Evolutionary conservation across 2,329 filamentous ascomycete species (phyloP), one percentile per base, ranked within the genome.

Genomic region (Penicillium sp.): DNA sequence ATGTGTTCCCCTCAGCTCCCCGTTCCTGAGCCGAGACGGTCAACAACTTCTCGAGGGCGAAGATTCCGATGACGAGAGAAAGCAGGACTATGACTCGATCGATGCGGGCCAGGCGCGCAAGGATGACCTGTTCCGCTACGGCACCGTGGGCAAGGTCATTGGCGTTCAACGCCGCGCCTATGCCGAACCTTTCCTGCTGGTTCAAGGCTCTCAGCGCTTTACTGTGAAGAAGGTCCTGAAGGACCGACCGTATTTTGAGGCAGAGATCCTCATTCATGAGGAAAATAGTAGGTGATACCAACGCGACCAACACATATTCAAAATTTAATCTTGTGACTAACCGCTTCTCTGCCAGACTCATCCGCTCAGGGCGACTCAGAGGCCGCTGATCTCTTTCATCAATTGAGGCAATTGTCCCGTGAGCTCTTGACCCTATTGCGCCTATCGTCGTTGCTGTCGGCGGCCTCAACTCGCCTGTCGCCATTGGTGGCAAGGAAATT

Each of bases 161-260:
- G 88, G 87, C 47, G 85, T 93, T 43, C 88, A 93, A 70, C 88
- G 89, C 26, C 82, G 85, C 51, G 85, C 85, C 43, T 85, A 85
- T 10, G 84, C 85, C 28, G 88, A 96, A 67, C 86, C 96, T 65
- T 86, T 86, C 52, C 74, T 99, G 47, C 81, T 96, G 5, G 90
- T 99, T 2, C 91, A 97, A 70, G 94, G 94, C 15, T 80, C 89
- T 16, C 81, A 86, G 58, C 83, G 94, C 38, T 86, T 96, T 58
- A 83, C 83, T 57, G 75, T 96, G 33, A 87, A 90, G 47, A 86
- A 85, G 65, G 74, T 94, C 44, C 81, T 84, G 34, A 86, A 89
- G 68, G 89, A 95, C 59, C 82, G 86, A 48, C 90, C 91, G 2
- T 95, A 89, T 69, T 91, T 96, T 61, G 91, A 96, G 74, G 92